Conservation (phyloP, 768 basidiomycete genomes). For the Dentipellis fragilis region DNA sequence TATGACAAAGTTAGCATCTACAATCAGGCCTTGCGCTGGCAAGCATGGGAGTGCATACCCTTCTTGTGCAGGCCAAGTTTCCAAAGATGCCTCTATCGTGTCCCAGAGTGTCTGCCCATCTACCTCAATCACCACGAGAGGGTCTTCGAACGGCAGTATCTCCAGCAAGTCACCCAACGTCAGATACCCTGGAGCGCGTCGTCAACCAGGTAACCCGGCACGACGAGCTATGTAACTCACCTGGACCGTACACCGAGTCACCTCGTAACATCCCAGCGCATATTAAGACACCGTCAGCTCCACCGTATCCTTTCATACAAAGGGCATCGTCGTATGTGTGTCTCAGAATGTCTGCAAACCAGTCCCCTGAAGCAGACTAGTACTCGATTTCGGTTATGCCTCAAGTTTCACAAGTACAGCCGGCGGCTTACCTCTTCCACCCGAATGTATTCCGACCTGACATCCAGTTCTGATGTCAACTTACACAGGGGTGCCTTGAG, state of each 20-base stretch:
- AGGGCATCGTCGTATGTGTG: constrained; percentile 75
- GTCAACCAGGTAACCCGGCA: neutral
- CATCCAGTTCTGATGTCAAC: constrained; percentile 55
- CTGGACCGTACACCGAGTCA: constrained; percentile 77
- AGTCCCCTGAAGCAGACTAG: constrained; percentile 71
- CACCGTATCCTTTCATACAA: constrained; percentile 43
- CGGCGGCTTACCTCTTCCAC: constrained; percentile 49
- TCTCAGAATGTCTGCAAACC: constrained; percentile 77
- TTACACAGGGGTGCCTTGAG: constrained; percentile 72
- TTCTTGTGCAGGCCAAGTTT: constrained; percentile 84
- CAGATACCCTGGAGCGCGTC: constrained; percentile 40
- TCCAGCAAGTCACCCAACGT: constrained; percentile 84
- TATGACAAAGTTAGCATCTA: constrained; percentile 17
- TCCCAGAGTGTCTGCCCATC: constrained; percentile 76
- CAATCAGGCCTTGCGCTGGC: neutral
- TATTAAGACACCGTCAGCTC: constrained; percentile 73
- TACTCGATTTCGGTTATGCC: neutral
- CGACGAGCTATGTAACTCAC: constrained; percentile 25
- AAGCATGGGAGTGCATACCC: constrained; percentile 37
- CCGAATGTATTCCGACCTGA: constrained; percentile 67
- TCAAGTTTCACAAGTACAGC: neutral
- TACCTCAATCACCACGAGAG: constrained; percentile 70
- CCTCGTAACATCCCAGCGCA: constrained; percentile 81
- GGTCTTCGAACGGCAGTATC: constrained; percentile 84
- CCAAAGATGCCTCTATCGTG: constrained; percentile 61